A percentile compares a stretch with the other conserved stretches of the same genome.
phyloP scores from a whole-genome alignment of 768 basidiomycete species.

The Gloeophyllum trabeum region DNA sequence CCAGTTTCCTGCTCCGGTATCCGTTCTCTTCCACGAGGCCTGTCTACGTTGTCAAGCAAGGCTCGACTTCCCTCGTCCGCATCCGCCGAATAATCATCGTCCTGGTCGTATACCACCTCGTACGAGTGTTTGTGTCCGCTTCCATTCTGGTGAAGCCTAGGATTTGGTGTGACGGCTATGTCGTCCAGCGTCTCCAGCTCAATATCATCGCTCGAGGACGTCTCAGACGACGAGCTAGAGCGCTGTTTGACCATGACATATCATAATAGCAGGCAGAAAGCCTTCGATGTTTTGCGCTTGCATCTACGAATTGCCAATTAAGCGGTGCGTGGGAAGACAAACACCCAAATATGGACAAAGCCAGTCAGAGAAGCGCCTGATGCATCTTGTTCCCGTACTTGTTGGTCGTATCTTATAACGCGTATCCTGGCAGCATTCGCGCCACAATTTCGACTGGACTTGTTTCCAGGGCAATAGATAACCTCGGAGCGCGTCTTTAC shows the following conservation, averaged over 20 bases:
- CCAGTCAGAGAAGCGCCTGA: background rate
- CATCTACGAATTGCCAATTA: no score
- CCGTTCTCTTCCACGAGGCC: constrained; percentile 17
- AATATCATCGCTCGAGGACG: constrained; percentile 14
- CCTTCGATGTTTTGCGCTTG: no score
- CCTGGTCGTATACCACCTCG: constrained; percentile 8
- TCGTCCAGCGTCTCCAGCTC: constrained; percentile 23
- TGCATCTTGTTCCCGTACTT: background rate
- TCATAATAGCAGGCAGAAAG: no score
- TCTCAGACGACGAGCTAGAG: background rate
- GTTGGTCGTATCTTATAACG: no score
- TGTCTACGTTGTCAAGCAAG: constrained; percentile 26
- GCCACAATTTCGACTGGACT: no score
- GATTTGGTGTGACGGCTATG: constrained; percentile 12
- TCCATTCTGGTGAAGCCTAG: constrained; percentile 2
- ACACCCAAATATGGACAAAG: background rate
- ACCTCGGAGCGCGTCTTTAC: no score
- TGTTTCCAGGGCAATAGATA: no score
- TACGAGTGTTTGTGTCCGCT: constrained; percentile 6
- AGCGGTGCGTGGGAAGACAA: background rate
- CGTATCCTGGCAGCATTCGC: no score
- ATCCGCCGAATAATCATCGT: constrained; percentile 16
- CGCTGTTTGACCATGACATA: no score
- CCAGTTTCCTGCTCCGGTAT: constrained; percentile 6
- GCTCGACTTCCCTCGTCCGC: constrained; percentile 32